These are phyloP conservation scores for Ajuga chamaepitys DNA, from an alignment of 257 asterid genomes.

Conservation along the genomic window DNA sequence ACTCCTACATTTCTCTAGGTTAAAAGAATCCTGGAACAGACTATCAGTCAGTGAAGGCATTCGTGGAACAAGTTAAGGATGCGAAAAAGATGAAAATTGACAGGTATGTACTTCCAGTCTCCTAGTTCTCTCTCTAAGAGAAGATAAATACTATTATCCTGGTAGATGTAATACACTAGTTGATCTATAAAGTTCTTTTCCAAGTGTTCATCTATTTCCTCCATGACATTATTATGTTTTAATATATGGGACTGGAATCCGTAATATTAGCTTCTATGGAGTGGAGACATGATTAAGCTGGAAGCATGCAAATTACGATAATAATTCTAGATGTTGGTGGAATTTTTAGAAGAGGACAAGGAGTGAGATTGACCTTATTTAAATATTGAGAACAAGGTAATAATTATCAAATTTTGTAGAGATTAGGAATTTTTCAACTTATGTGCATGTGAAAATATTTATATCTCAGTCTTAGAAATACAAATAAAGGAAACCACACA, in stretches of 20 bases:
- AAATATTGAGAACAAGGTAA: not conserved
- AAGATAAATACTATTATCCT: not conserved
- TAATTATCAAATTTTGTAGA: not conserved
- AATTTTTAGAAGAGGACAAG: not conserved
- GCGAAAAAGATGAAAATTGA: conserved; percentile 89
- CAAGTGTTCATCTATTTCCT: not conserved
- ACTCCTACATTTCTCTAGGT: conserved; percentile 57
- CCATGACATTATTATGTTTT: not conserved
- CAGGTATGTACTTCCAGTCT: conserved; percentile 44
- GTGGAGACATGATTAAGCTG: not conserved
- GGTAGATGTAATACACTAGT: too few relatives aligned
- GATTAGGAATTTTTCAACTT: not conserved
- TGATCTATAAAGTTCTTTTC: not conserved
- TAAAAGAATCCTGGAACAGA: conserved; percentile 87
- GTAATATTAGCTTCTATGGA: not conserved
- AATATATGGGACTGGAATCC: not conserved
- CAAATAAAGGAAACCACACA: not conserved
- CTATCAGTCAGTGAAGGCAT: conserved; percentile 57
- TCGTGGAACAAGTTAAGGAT: conserved; percentile 66
- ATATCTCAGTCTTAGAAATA: not conserved
- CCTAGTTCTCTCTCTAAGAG: not conserved
- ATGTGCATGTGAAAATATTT: not conserved
- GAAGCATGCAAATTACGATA: not conserved
- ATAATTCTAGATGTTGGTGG: not conserved
- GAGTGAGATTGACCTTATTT: not conserved